A percentile compares a stretch with the other conserved stretches of the same genome.
Evolutionary conservation across 192 early-diverging fungal species (phyloP).

Genomic region (Mortierella antarctica): DNA sequence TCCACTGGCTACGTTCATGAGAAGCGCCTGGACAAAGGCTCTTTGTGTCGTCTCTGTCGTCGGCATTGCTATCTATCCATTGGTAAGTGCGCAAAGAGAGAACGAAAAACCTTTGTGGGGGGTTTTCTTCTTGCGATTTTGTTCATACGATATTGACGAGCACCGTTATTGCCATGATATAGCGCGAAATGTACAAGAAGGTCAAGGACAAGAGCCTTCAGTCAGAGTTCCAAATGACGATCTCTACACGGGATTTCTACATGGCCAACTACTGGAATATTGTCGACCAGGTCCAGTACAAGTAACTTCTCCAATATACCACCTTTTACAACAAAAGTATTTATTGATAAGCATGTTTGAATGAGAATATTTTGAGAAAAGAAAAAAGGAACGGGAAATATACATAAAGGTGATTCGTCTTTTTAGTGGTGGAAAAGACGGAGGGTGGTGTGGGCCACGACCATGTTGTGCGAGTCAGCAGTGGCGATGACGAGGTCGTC

Average conservation of each 20-base stretch:
- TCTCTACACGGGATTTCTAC: slow-evolving; percentile 39
- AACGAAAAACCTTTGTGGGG: neutral
- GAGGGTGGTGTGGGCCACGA: slow-evolving; percentile 86
- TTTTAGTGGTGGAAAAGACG: slow-evolving; percentile 96
- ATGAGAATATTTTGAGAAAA: no score
- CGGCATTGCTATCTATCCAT: slow-evolving; percentile 45
- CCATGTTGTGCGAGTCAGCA: slow-evolving; percentile 87
- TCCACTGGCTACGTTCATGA: slow-evolving; percentile 36
- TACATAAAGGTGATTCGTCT: neutral
- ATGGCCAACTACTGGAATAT: slow-evolving; percentile 37
- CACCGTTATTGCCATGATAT: neutral
- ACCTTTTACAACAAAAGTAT: no score
- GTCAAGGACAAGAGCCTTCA: slow-evolving; percentile 33
- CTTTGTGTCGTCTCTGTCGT: slow-evolving; percentile 38
- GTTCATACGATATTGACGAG: neutral
- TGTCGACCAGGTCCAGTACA: slow-evolving; percentile 43
- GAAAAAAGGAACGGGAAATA: neutral
- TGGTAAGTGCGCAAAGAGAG: slow-evolving; percentile 13
- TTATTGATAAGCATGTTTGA: no score
- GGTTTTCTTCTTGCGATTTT: neutral
- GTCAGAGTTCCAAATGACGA: slow-evolving; percentile 53
- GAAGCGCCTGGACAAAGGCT: slow-evolving; percentile 30
- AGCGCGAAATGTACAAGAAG: slow-evolving; percentile 44
- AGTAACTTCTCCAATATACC: neutral
- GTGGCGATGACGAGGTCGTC: slow-evolving; percentile 85